A percentile compares a stretch with the other conserved stretches of the same genome.
phyloP scores from a whole-genome alignment of 148 eudicot species.

The Linanthus parryae region DNA sequence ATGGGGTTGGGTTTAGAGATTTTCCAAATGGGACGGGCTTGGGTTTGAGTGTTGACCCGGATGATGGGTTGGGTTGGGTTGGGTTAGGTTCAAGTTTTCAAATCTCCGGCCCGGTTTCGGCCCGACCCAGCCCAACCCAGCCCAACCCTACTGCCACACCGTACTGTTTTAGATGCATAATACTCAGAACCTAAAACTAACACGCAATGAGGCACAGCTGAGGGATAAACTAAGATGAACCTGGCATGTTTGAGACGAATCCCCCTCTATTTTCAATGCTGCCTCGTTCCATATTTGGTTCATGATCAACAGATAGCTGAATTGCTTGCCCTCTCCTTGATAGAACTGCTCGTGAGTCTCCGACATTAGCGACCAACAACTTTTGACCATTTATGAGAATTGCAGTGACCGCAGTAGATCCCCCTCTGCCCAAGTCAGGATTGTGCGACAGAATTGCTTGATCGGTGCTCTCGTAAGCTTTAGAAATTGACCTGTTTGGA shows the following conservation, averaged over 20 bases:
- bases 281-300: conserved; percentile 66
- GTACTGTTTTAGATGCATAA: background rate
- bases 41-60: too few relatives aligned
- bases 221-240: conserved; percentile 21
- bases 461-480: conserved; percentile 76
- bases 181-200: background rate
- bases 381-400: conserved; percentile 58
- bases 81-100: too few relatives aligned
- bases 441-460: conserved; percentile 61
- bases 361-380: conserved; percentile 72
- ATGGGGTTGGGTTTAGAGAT: too few relatives aligned
- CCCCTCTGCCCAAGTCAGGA: conserved; percentile 81
- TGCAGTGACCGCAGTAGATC: conserved; percentile 87
- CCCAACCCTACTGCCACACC: too few relatives aligned
- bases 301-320: conserved; percentile 69
- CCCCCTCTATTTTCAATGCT: conserved; percentile 76
- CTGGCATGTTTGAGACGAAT: conserved; percentile 87
- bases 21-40: too few relatives aligned
- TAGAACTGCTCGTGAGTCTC: conserved; percentile 84
- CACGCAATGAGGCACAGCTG: background rate
- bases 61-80: too few relatives aligned
- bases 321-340: conserved; percentile 55
- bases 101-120: too few relatives aligned
- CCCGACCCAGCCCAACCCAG: too few relatives aligned
- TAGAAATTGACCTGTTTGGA: conserved; percentile 47